Evolutionary conservation across 805 yeast genomes (phyloP), one percentile per base, ranked within the genome.

Genomic region (Blastobotrys attinorum): DNA sequence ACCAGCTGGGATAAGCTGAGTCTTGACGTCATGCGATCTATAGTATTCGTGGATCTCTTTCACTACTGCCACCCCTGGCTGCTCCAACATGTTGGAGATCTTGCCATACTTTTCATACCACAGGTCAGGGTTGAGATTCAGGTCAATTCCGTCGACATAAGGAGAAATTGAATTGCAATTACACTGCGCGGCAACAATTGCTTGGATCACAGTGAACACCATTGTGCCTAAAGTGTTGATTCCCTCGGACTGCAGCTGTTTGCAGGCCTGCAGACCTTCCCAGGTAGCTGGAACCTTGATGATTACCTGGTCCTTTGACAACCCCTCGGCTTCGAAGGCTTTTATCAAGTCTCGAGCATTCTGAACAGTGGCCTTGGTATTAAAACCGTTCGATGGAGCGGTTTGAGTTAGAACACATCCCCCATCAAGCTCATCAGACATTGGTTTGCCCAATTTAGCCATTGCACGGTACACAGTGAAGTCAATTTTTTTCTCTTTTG

Each of bases 321-420:
- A 60, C 3, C 67, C 67, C 4, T 63, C 25, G 13, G 55, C 60
- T 33, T 56, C 61, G 42, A 57, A 64, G 5, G 64, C 66, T 1
- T 44, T 47, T 34, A 63, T 63, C 37, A 62, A 53, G 2, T 36
- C 49, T 22, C 42, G 46, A 5, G 65, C 68, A 25, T 57, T 50
- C 2, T 43, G 44, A 34, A 52, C 52, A 6, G 60, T 54, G 18
- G 47, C 55, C n/a, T 52, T 59, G 1, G 57, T 50, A 40, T 63
- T 61, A 31, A 50, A 42, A n/a, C 53, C 51, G n/a, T 42, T 43
- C 6, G 46, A 25, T 3, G 69, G 66, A 18, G 48, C 37, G 15
- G 56, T 55, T 51, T 64, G 69, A 15, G 76, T 50, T 73, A 71
- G 61, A 71, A 66, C 52, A 44, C 62, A 43, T n/a, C n/a, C n/a